These are phyloP conservation scores for Fusarium graminum DNA, from an alignment of 2,329 filamentous ascomycete species.

Conservation along the genomic window DNA sequence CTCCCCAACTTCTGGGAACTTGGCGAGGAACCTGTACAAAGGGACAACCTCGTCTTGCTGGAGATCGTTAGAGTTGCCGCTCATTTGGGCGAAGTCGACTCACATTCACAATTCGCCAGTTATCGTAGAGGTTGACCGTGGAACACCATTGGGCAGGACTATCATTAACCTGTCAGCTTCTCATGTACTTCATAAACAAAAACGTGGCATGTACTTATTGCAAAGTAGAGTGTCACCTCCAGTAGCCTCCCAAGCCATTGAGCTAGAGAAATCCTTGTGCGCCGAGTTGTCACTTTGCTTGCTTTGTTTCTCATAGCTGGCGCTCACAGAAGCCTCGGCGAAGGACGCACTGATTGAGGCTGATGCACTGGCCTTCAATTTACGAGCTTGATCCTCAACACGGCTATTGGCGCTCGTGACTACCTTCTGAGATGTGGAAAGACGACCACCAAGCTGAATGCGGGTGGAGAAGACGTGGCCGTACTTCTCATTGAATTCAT, in stretches of 20 bases:
- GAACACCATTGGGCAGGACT: neutral
- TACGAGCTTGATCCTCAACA: neutral
- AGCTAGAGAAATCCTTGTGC: neutral
- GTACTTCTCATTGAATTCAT: neutral
- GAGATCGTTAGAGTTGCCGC: no score
- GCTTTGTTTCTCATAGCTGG: neutral
- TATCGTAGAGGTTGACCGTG: neutral
- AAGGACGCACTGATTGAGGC: neutral
- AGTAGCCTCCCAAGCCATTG: neutral
- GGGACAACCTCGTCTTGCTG: no score
- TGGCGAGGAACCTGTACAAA: no score
- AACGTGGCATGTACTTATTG: neutral
- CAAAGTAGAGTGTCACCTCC: neutral
- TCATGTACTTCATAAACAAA: rapidly evolving
- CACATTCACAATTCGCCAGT: neutral
- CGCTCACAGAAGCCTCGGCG: neutral
- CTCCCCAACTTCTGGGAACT: no score
- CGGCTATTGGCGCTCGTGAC: no score
- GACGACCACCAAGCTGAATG: neutral
- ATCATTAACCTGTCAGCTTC: no score
- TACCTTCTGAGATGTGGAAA: neutral
- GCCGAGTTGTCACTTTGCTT: neutral
- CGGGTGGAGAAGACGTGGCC: neutral
- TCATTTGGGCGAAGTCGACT: neutral
- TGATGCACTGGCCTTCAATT: neutral